These are phyloP conservation scores for Pulveroboletus sp. DNA, from an alignment of 768 basidiomycete genomes.

Conservation along the genomic window DNA sequence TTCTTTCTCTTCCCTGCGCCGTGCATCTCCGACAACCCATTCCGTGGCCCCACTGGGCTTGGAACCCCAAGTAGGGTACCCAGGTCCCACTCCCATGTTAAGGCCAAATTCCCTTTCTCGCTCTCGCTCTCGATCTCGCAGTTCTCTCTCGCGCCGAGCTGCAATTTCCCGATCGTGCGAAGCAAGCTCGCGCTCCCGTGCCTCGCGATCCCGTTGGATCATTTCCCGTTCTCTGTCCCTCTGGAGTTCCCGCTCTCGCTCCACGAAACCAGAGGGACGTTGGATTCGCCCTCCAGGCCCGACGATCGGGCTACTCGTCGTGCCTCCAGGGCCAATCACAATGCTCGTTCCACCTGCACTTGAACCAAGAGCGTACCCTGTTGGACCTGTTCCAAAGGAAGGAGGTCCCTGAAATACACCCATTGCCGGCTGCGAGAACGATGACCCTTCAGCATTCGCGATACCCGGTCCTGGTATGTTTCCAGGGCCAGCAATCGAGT, in stretches of 20 bases:
- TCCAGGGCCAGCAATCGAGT: conserved; percentile 4
- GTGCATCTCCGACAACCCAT: conserved; percentile 31
- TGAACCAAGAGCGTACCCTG: conserved; percentile 21
- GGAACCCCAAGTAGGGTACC: conserved; percentile 29
- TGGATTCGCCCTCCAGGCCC: conserved; percentile 22
- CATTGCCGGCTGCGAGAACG: conserved; percentile 26
- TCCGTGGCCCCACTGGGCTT: conserved; percentile 30
- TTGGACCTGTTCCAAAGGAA: conserved; percentile 15
- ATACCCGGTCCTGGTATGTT: conserved; percentile 9
- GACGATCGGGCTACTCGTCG: conserved; percentile 13
- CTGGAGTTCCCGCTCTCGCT: conserved; percentile 23
- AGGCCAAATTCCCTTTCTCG: conserved; percentile 27
- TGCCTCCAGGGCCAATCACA: conserved; percentile 24
- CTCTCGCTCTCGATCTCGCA: conserved; percentile 18
- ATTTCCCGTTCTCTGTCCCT: conserved; percentile 25
- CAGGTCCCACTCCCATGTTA: conserved; percentile 12
- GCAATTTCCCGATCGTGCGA: conserved; percentile 22
- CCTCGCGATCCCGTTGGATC: conserved; percentile 27
- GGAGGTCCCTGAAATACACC: conserved; percentile 25
- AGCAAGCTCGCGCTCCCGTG: conserved; percentile 18
- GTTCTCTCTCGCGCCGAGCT: conserved; percentile 22
- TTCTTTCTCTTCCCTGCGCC: conserved; percentile 35
- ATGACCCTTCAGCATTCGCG: conserved; percentile 10
- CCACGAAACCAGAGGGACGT: conserved; percentile 30
- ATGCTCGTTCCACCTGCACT: conserved; percentile 17